Base-by-base conservation (phyloP, 495 filamentous ascomycete genomes). In the Penicillium soppii region DNA sequence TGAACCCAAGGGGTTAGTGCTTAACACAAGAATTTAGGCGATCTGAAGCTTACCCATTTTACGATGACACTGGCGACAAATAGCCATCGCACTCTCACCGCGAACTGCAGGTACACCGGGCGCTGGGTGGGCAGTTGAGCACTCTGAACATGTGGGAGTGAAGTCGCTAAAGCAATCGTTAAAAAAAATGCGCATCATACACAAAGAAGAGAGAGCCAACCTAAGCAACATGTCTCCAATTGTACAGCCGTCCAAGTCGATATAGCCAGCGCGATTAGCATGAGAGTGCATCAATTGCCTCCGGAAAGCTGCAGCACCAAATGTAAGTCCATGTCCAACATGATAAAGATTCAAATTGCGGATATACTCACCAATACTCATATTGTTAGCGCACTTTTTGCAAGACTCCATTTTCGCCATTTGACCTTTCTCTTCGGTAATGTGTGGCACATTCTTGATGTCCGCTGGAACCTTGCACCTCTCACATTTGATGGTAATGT, bases 401-500 rank as follows among this genome's bases (percentile, higher is more conserved):
- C 91, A 96, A 33, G 75, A 65, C 50, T 78, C 74, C 4, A 75
- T 50, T 60, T 70, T 62, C 27, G 69, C 52, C 58, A 69, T 39
- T 8, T 52, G 46, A 13, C 61, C 68, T 41, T 68, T 72, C 8
- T 66, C 69, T 21, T 71, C 69, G 17, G 66, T 67, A 7, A 69
- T 68, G 23, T 77, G 70, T 15, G 78, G 81, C 10, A 97, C 71
- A 23, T 83, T 84, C 33, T 79, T 81, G 16, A 92, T 69, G 52
- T 95, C 91, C 63, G 83, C 83, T 2, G 77, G 61, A 32, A 86
- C 87, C 66, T 90, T 94, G 75, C 91, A 97, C 32, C 90, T 82
- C 26, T 86, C 83, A 68, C 92, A 97, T 61, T 92, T 92, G 44
- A 94, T 69, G 1, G 79, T 86, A 47, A 95, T 73, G 35, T 77